Evolutionary conservation across 805 yeast species (phyloP), one percentile per base, ranked within the genome.

Genomic region (Candida maltosa): DNA sequence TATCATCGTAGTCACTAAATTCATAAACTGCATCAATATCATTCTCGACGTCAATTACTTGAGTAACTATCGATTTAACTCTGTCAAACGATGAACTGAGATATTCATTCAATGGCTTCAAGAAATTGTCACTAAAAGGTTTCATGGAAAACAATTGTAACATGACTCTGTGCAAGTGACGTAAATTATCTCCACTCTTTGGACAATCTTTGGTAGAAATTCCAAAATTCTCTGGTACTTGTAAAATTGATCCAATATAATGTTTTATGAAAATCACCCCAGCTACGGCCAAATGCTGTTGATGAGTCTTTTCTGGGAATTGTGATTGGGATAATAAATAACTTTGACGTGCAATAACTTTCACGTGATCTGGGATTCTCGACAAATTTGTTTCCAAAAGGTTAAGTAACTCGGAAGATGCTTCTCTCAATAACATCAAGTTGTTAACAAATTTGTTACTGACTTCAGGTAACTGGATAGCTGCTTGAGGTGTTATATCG

Each of bases 51-150:
- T 74, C 69, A 25, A 83, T 70, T 16, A 85, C 51, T 15, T 62
- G 56, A 30, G 57, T 59, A 34, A 83, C 58, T 6, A 76, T 53
- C 0, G 56, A 50, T 23, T 73, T 59, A 30, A 78, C 68, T 9
- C 69, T 62, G 6, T 68, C 78, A 5, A 64, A 59, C 6, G 78
- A 70, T 10, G 73, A 62, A 34, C 64, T 68, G 28, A 87, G 71
- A 49, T 76, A 85, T 29, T 83, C 89, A 54, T 85, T 85, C 51
- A 87, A 65, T 1, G 95, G 95, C 51, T 84, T 88, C 46, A 87
- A 58, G 54, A 78, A 87, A 31, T 80, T 75, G 45, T 83, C 79
- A 10, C 73, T 75, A 59, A 87, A 87, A 2, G 85, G 76, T 42
- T 73, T 70, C 79, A 87, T 78, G 4, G 78, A 56, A 16, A 83